Conservation (phyloP, 257 asterid species). For the Scutellaria minor region DNA sequence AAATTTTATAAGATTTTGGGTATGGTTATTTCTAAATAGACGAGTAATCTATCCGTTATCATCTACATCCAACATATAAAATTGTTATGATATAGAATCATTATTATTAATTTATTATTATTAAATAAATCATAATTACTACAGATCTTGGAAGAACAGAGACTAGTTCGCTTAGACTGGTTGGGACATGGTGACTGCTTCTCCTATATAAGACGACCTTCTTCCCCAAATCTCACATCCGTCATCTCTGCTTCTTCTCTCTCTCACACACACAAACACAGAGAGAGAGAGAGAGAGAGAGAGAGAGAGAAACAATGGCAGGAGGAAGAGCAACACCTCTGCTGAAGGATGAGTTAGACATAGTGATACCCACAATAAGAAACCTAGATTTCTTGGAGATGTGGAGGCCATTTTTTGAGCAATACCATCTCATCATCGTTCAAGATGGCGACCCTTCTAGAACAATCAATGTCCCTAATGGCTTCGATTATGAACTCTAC, state of each 20-base stretch:
- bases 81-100: no score
- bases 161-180: not conserved
- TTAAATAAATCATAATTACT: no score
- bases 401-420: slow-evolving; percentile 85
- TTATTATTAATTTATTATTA: no score
- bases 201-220: slow-evolving; percentile 28
- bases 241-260: not conserved
- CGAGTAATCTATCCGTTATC: no score
- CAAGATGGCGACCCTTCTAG: slow-evolving; percentile 87
- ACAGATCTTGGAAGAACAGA: no score
- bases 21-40: no score
- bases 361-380: slow-evolving; percentile 79
- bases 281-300: no score
- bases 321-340: slow-evolving; percentile 51
- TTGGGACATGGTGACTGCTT: not conserved
- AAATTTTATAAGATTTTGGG: no score
- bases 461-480: slow-evolving; percentile 63
- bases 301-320: slow-evolving; percentile 45
- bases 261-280: not conserved
- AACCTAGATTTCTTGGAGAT: slow-evolving; percentile 84
- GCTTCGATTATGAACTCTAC: slow-evolving; percentile 75
- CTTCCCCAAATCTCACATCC: slow-evolving; percentile 1
- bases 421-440: slow-evolving; percentile 74
- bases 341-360: slow-evolving; percentile 74
- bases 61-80: no score